Conservation (phyloP, 2,329 filamentous ascomycete species). For the Pyrenophora graminea region DNA sequence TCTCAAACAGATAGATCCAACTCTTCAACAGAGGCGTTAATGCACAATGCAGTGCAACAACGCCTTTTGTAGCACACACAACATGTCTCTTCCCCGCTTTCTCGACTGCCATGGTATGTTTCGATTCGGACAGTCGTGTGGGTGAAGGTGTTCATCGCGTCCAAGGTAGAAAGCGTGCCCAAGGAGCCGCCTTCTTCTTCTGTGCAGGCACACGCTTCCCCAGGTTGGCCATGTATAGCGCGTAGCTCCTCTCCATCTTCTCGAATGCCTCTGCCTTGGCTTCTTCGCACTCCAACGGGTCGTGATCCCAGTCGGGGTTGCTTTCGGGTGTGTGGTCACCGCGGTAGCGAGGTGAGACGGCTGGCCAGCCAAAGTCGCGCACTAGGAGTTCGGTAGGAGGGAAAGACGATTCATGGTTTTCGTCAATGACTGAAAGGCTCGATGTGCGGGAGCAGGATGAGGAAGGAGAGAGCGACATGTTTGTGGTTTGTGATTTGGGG, state of each 20-base stretch:
- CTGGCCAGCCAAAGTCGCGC: slow-evolving; percentile 31
- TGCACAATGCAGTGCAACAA: neutral
- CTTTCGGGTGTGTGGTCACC: slow-evolving; percentile 34
- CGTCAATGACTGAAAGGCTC: slow-evolving; percentile 19
- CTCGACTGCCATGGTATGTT: neutral
- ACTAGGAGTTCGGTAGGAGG: slow-evolving; percentile 15
- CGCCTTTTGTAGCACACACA: neutral
- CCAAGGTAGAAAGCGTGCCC: slow-evolving; percentile 28
- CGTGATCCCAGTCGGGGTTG: slow-evolving; percentile 32
- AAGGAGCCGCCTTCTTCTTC: slow-evolving; percentile 24
- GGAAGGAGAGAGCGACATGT: slow-evolving; percentile 15
- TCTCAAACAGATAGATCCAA: slow-evolving; percentile 6
- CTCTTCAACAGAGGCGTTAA: neutral
- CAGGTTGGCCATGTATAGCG: slow-evolving; percentile 30
- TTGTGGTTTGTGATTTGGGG: neutral
- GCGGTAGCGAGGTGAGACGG: slow-evolving; percentile 27
- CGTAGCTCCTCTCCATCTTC: slow-evolving; percentile 31
- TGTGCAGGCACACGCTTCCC: slow-evolving; percentile 14
- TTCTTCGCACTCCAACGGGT: slow-evolving; percentile 28
- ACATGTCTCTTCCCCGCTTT: neutral
- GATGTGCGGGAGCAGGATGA: slow-evolving; percentile 10
- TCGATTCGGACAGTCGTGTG: neutral
- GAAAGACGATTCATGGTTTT: slow-evolving; percentile 13
- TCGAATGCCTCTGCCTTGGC: slow-evolving; percentile 26
- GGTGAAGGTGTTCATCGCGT: slow-evolving; percentile 1